These are phyloP conservation scores for Coffea canephora DNA, from an alignment of 257 asterid species.

Conservation along the genomic window DNA sequence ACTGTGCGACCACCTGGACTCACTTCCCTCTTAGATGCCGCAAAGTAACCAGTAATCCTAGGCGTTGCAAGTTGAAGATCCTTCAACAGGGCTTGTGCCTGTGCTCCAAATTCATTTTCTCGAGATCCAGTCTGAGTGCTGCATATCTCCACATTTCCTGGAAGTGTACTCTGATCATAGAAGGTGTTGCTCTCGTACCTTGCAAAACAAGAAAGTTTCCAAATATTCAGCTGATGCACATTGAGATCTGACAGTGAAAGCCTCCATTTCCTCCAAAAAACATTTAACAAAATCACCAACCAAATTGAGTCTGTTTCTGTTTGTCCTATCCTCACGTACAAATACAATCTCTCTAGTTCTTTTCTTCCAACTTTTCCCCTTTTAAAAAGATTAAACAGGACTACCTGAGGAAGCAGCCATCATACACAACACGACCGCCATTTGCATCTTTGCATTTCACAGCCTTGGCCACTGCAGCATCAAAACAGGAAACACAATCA, in stretches of 20 bases:
- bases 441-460: slow-evolving; percentile 68
- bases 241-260: too few relatives aligned
- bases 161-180: slow-evolving; percentile 61
- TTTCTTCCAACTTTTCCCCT: too few relatives aligned
- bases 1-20: slow-evolving; percentile 26
- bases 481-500: slow-evolving; percentile 74
- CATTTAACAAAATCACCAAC: too few relatives aligned
- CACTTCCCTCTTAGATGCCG: slow-evolving; percentile 43
- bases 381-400: neutral
- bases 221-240: neutral
- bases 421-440: slow-evolving; percentile 80
- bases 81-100: slow-evolving; percentile 33
- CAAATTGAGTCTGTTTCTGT: too few relatives aligned
- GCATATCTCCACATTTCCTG: slow-evolving; percentile 66
- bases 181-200: slow-evolving; percentile 85
- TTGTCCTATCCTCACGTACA: too few relatives aligned
- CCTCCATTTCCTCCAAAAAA: too few relatives aligned
- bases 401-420: slow-evolving; percentile 88
- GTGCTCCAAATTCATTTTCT: slow-evolving; percentile 40
- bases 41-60: slow-evolving; percentile 49
- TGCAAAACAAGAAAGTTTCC: neutral
- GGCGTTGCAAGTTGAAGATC: slow-evolving; percentile 72
- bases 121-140: slow-evolving; percentile 52
- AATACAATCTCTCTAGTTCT: too few relatives aligned
- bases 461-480: slow-evolving; percentile 61